Percentiles rank a stretch among this genome's conserved stretches.
Evolutionary conservation across 495 filamentous ascomycete species (phyloP).

Genomic region (Neurospora pannonica): DNA sequence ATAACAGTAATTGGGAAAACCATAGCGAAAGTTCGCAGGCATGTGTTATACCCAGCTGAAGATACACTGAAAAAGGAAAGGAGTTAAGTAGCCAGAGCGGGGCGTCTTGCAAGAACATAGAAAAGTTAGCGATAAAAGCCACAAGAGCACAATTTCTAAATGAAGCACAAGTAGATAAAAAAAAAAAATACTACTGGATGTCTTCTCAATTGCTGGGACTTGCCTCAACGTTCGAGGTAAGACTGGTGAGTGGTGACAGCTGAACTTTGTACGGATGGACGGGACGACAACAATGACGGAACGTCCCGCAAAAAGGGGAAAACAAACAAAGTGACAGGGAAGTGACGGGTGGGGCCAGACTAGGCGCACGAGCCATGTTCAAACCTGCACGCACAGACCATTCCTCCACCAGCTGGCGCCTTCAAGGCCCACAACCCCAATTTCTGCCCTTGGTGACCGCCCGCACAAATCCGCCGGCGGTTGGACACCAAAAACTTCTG

Average conservation of each 20-base stretch:
- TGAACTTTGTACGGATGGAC: not conserved
- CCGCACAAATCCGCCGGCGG: constrained; percentile 1
- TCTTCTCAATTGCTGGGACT: not conserved
- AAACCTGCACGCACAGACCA: not conserved
- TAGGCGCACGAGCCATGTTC: not conserved
- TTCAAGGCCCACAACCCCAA: not conserved
- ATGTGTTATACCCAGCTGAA: not conserved
- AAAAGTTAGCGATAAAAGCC: not conserved
- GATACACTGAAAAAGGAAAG: not conserved
- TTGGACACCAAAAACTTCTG: constrained; percentile 8
- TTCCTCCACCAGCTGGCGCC: not conserved
- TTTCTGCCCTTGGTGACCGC: not conserved
- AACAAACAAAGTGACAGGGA: not conserved
- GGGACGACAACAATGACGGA: not conserved
- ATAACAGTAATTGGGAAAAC: not conserved
- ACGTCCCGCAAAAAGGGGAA: not conserved
- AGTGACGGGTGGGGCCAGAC: not conserved
- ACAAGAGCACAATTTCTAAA: not conserved
- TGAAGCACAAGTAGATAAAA: not conserved
- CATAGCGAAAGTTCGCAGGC: not conserved
- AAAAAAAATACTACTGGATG: not conserved
- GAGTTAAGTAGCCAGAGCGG: not conserved
- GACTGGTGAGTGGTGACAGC: not conserved
- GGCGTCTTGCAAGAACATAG: not conserved
- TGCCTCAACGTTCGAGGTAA: not conserved